Base-by-base conservation (phyloP, 371 early-diverging fungal species). In the Thermomucor indicae-seudaticae region DNA sequence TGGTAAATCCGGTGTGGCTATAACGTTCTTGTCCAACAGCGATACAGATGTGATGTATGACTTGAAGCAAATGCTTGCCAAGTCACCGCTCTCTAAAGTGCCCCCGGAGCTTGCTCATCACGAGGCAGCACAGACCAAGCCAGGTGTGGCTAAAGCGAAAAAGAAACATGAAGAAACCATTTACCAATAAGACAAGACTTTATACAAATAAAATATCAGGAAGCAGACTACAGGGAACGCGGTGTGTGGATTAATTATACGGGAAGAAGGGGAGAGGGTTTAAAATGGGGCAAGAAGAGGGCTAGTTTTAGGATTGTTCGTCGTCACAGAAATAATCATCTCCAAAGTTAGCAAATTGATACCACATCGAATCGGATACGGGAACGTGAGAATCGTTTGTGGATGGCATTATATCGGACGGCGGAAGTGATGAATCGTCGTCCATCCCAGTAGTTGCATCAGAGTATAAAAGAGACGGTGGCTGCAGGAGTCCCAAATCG, bases 21-120 rank as follows among this genome's bases (percentile, higher is more conserved):
- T 98, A 27, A 92, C 98, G 10, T 98, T 99, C 63, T 60, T 99
- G 51, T 67, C 83, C 6, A 62, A 60, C 16, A 75, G 77, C n/a
- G 97, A 98, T 66, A 67, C 89, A 6, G 96, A 93, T 47, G 92
- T 96, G 34, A 85, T 89, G 71, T 76, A 83, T 62, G 98, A 97
- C 59, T 75, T 98, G 51, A 83, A 86, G 65, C 86, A 88, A 64
- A 88, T 95, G 88, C 65, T 97, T 14, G 62, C 71, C 31, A 92
- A 93, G 57, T 91, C 92, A 14, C 75, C 86, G 0, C 57, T 90
- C 10, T 88, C 92, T 2, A 82, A 75, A 16, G 81, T 90, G 16
- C 98, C 98, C 14, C 85, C 83, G 1, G 97, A 95, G 68, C 69
- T 97, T 28, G 80, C 88, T 14, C 77, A 75, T 47, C 96, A 96